Base-by-base conservation (phyloP, 2,329 filamentous ascomycete species). In the Aspergillus awamori region DNA sequence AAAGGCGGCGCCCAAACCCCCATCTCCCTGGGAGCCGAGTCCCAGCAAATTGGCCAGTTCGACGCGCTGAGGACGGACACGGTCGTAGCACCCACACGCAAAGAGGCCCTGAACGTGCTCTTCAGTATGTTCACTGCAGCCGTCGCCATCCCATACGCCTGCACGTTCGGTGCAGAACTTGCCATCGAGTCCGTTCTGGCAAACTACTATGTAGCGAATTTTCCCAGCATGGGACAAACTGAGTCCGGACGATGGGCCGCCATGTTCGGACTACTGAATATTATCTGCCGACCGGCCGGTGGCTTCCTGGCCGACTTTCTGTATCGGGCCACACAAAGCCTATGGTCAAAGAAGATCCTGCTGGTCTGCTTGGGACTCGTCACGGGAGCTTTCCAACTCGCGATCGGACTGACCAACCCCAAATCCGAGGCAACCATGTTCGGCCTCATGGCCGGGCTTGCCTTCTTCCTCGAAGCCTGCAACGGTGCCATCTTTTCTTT, bases 401-500 rank as follows among this genome's bases (percentile, higher is more conserved):
- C 84, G n/a, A 87, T 89, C 65, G 88, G 88, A 3, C 69, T 86
- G n/a, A 72, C 83, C 0, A 80, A 95, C 73, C 84, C 90, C 0
- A 83, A 87, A 26, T 72, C 83, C 24, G 75, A 88, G 52, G 77
- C 83, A 6, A 87, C 85, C 2, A 88, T 96, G 83, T 87, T 95
- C 59, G 91, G 90, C 1, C 86, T 97, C 5, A 80, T 96, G 8
- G 88, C 89, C 1, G 84, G 91, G 8, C 84, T 93, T 79, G 91
- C 90, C 1, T 83, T 96, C 73, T 96, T 96, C 80, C 78, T 93
- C 47, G 92, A 96, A 74, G 91, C 90, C 2, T 88, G 88, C 45
- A 97, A 97, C 72, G 93, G 93, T 0, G 88, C 91, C 43, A 95
- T 91, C 78, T 97, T 95, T 76, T 87, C 91, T 0, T 83, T 97